phyloP scores from a whole-genome alignment of 257 asterid genomes.

The Solanum acaule region DNA sequence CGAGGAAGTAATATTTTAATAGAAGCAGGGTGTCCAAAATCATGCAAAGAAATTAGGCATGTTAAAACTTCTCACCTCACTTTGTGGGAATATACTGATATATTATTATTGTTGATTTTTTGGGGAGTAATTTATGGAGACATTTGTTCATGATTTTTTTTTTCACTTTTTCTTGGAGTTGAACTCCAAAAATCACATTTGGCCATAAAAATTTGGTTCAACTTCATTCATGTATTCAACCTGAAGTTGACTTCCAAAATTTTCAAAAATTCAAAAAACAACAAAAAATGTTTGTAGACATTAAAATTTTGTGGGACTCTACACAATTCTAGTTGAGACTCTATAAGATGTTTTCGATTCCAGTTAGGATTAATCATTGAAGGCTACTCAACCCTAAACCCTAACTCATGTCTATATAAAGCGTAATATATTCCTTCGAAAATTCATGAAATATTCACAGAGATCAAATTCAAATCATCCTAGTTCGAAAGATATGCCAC shows the following conservation, averaged over 20 bases:
- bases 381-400: background rate
- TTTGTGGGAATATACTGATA: too few relatives aligned
- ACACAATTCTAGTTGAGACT: background rate
- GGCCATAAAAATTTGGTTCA: background rate
- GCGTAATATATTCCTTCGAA: fast-evolving
- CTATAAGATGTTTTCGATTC: too few relatives aligned
- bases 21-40: background rate
- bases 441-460: background rate
- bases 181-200: too few relatives aligned
- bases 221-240: background rate
- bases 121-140: background rate
- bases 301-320: background rate
- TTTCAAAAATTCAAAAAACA: too few relatives aligned
- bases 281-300: background rate
- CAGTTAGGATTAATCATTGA: too few relatives aligned
- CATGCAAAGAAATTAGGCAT: background rate
- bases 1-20: too few relatives aligned
- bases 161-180: too few relatives aligned
- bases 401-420: background rate
- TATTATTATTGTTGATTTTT: too few relatives aligned
- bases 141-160: background rate
- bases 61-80: background rate
- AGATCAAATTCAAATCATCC: background rate
- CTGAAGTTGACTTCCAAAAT: background rate
- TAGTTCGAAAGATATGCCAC: too few relatives aligned